Evolutionary conservation across 2,329 filamentous ascomycete genomes (phyloP).

Genomic region (Fusarium sp.): DNA sequence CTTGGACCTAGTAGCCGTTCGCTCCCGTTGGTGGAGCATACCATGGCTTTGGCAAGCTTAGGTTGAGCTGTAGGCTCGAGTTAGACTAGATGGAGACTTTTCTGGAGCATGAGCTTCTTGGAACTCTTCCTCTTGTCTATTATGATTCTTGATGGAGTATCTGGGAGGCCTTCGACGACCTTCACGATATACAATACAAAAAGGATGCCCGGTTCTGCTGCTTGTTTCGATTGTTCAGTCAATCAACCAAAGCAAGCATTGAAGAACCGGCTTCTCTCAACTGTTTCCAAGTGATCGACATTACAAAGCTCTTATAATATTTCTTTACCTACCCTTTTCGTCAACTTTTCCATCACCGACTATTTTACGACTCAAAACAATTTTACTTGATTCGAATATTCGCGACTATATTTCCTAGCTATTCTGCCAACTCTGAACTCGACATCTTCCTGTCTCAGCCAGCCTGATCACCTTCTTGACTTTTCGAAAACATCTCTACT

Average conservation of each 20-base stretch:
- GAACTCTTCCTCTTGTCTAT: slow-evolving; percentile 11
- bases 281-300: slow-evolving; percentile 37
- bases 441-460: neutral
- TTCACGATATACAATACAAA: slow-evolving; percentile 46
- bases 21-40: slow-evolving; percentile 43
- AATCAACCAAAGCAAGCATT: slow-evolving; percentile 36
- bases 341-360: slow-evolving; percentile 8
- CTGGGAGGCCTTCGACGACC: slow-evolving; percentile 43
- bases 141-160: slow-evolving; percentile 28
- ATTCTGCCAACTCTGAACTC: neutral
- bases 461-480: slow-evolving; percentile 7
- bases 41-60: slow-evolving; percentile 32
- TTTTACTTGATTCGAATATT: slow-evolving; percentile 11
- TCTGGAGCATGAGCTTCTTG: slow-evolving; percentile 33
- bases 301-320: slow-evolving; percentile 35
- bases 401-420: neutral
- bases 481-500: slow-evolving; percentile 4
- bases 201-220: slow-evolving; percentile 39
- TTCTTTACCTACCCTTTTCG: slow-evolving; percentile 20
- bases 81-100: slow-evolving; percentile 36
- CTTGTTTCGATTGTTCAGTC: slow-evolving; percentile 30
- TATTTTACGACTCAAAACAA: slow-evolving; percentile 5
- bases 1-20: slow-evolving; percentile 43
- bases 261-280: slow-evolving; percentile 44
- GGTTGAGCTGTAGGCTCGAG: slow-evolving; percentile 11